Evolutionary conservation across 345 rosid species (phyloP).

Genomic region (Eucalyptus leucophloia): DNA sequence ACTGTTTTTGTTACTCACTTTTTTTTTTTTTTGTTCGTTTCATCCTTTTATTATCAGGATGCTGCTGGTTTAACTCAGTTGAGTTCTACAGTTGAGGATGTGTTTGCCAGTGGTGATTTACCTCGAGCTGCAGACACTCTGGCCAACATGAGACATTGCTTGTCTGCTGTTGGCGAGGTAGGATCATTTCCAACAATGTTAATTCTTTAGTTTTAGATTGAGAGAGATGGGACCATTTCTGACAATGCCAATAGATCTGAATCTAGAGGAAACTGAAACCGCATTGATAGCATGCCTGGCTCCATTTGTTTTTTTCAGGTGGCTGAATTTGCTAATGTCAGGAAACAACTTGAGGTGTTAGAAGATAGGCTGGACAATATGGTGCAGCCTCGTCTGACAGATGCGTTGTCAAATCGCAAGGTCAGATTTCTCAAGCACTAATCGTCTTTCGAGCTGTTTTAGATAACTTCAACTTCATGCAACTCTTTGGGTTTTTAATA

Average conservation of each 20-base stretch:
- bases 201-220: not conserved
- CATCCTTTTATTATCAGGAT: constrained; percentile 31
- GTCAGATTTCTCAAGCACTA: constrained; percentile 7
- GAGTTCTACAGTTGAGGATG: constrained; percentile 96
- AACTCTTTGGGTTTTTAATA: not conserved
- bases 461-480: not conserved
- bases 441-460: not conserved
- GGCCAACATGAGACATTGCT: constrained; percentile 97
- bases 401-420: constrained; percentile 92
- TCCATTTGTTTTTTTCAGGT: constrained; percentile 31
- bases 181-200: not conserved
- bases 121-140: constrained; percentile 98
- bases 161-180: constrained; percentile 99
- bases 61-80: constrained; percentile 96
- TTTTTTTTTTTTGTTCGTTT: not conserved
- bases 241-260: not conserved
- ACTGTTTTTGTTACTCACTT: not conserved
- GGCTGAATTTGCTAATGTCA: constrained; percentile 94
- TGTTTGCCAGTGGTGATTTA: constrained; percentile 95
- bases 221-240: not conserved
- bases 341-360: constrained; percentile 88
- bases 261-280: not conserved
- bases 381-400: constrained; percentile 97
- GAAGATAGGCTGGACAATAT: constrained; percentile 88
- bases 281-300: not conserved